Evolutionary conservation across 1,284 basidiomycete species (phyloP), one percentile per base, ranked within the genome.

Genomic region (Clitocybe nebularis): DNA sequence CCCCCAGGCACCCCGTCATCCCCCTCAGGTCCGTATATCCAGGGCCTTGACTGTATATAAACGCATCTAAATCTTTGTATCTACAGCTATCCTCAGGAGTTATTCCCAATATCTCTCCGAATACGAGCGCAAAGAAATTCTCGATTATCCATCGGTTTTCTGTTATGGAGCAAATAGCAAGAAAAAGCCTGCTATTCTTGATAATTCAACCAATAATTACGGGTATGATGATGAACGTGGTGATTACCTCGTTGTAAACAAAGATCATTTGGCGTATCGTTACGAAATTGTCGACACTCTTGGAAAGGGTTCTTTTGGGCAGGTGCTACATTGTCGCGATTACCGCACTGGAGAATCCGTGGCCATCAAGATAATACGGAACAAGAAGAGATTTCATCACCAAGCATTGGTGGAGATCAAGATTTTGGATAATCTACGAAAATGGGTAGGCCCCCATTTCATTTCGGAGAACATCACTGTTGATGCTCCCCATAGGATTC

Each of bases 311-410:
- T 98, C 95, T 5, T 99, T 99, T 53, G 96, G 96, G 10, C 96
- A 99, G 61, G 96, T 99, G 10, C 67, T 99, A 16, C 88, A 93
- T 59, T 99, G 95, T 65, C 84, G 93, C 28, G 96, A 99, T 66
- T 93, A 99, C 65, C 87, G 85, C 61, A 93, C 93, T n/a, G 96
- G 96, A 9, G 80, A 91, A 54, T 94, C 91, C 22, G 92, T 98
- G 11, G 96, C 96, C 4, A 86, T 99, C 73, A 99, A 99, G 75
- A 96, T 99, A 54, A 99, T 99, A 55, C 83, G 96, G 26, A 99
- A 99, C 73, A 99, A 98, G 77, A 98, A 98, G 68, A 78, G 96
- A 33, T 99, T 99, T 75, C 95, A 99, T 62, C 91, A 97, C 57
- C 96, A 99, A 66, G 96, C 96, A 3, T 67, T 99, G 24, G 95